Base-by-base conservation (phyloP, 352 stramenopile genomes). In the Globisporangium splendens region DNA sequence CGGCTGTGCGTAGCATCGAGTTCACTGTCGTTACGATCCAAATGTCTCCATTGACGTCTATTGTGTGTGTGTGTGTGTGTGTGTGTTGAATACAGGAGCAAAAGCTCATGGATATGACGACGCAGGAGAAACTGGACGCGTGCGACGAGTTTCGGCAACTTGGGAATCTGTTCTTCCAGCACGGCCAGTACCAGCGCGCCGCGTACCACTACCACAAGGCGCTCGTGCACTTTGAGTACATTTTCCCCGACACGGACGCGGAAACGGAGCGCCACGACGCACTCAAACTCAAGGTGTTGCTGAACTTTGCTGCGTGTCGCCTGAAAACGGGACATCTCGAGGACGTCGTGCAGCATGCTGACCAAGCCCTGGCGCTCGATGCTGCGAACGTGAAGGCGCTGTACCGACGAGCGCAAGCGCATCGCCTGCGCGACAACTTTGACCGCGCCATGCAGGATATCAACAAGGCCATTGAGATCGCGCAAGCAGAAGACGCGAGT, bases 51-150 rank as follows among this genome's bases (percentile, higher is more conserved):
- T 31, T 31, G 5, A 31, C 24, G 24, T 31, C 24, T 31, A 31
- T 5, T 31, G 24, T 31, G 2, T n/a, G n/a, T n/a, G n/a, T n/a
- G n/a, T n/a, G n/a, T n/a, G n/a, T n/a, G n/a, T n/a, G n/a, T n/a
- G n/a, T 31, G 24, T 49, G 38, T 43, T 17, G 64, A 47, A 43
- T 51, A 50, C 60, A 54, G 52, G 85, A 95, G 69, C 83, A 93
- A 76, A 86, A 82, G 61, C 69, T 95, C 49, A 95, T 95, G 85
- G 85, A 95, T 57, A 93, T 93, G 85, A 78, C 68, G 11, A 90
- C 83, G 3, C 22, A 54, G 13, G 70, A 68, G 14, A 95, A 95
- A 51, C 50, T 91, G n/a, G 15, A 46, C 11, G 51, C 69, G 43
- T 93, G 85, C 60, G 81, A 91, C 51, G 68, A 86, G 46, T 90